Conservation (phyloP, 495 filamentous ascomycete genomes). For the Xylaria sp. region DNA sequence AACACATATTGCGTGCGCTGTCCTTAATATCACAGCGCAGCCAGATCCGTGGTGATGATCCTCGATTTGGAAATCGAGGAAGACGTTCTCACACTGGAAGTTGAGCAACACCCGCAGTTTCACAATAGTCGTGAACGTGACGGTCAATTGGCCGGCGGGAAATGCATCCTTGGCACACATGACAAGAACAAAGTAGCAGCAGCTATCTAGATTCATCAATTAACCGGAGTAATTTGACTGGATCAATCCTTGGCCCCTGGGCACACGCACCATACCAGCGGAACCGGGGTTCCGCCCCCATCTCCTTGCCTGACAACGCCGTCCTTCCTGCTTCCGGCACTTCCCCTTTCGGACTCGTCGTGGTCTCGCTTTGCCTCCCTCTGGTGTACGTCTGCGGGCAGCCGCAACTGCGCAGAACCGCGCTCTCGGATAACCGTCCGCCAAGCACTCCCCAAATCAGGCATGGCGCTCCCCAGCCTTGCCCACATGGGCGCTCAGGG, state of each 20-base stretch:
- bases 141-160: background rate
- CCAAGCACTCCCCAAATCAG: constrained; percentile 8
- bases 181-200: background rate
- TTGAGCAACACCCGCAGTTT: background rate
- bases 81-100: background rate
- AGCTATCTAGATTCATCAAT: constrained; percentile 11
- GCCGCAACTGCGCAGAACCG: background rate
- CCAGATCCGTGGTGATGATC: background rate
- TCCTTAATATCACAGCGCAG: background rate
- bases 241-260: constrained; percentile 4
- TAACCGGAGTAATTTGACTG: constrained; percentile 19
- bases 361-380: constrained; percentile 24
- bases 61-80: background rate
- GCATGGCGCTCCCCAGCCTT: constrained; percentile 23
- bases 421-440: constrained; percentile 12
- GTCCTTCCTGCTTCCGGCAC: constrained; percentile 36
- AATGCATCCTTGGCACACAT: background rate
- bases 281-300: constrained; percentile 17
- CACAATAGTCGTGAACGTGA: background rate
- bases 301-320: background rate
- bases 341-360: constrained; percentile 35
- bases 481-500: constrained; percentile 13
- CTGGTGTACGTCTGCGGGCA: background rate
- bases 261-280: constrained; percentile 11
- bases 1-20: background rate